A percentile compares a stretch with the other conserved stretches of the same genome.
Conservation (phyloP, 2,329 filamentous ascomycete species). For the Aurifilum marmelostoma region DNA sequence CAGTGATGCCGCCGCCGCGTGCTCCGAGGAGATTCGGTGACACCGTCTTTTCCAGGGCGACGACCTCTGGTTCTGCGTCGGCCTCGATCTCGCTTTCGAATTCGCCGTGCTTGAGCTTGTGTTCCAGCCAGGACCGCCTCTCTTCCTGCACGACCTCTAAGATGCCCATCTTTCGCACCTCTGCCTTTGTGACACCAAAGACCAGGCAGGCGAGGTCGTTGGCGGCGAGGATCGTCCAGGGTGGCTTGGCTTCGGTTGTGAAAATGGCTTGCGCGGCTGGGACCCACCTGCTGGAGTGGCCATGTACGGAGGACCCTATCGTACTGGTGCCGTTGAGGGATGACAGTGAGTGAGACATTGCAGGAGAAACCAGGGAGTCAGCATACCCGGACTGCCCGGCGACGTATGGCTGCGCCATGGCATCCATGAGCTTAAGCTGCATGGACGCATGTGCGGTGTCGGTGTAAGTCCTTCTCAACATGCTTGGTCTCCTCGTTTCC, state of each 20-base stretch:
- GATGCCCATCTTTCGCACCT: constrained; percentile 93
- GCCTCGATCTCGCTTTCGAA: constrained; percentile 48
- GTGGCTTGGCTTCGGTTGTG: constrained; percentile 86
- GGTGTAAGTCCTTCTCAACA: constrained; percentile 84
- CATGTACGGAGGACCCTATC: constrained; percentile 70
- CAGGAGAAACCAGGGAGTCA: constrained; percentile 49
- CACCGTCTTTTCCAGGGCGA: constrained; percentile 37
- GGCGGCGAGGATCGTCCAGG: constrained; percentile 94
- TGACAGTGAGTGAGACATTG: constrained; percentile 44
- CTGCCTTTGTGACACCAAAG: constrained; percentile 98
- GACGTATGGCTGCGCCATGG: constrained; percentile 79
- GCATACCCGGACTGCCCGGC: constrained; percentile 47
- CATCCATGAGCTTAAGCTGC: constrained; percentile 83
- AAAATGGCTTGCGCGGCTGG: constrained; percentile 96
- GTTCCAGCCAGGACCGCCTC: constrained; percentile 84
- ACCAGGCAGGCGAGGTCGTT: constrained; percentile 96
- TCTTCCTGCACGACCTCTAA: constrained; percentile 93
- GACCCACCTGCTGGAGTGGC: constrained; percentile 86
- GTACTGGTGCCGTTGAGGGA: constrained; percentile 49
- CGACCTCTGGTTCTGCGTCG: constrained; percentile 42
- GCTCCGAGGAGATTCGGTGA: constrained; percentile 67
- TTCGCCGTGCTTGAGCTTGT: constrained; percentile 73
- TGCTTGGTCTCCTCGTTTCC: constrained; percentile 58
- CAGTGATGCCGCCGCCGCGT: constrained; percentile 76
- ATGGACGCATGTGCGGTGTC: constrained; percentile 75